Evolutionary conservation across 2,329 filamentous ascomycete genomes (phyloP), one percentile per base, ranked within the genome.

Genomic region (Phyllosticta citrichinensis): DNA sequence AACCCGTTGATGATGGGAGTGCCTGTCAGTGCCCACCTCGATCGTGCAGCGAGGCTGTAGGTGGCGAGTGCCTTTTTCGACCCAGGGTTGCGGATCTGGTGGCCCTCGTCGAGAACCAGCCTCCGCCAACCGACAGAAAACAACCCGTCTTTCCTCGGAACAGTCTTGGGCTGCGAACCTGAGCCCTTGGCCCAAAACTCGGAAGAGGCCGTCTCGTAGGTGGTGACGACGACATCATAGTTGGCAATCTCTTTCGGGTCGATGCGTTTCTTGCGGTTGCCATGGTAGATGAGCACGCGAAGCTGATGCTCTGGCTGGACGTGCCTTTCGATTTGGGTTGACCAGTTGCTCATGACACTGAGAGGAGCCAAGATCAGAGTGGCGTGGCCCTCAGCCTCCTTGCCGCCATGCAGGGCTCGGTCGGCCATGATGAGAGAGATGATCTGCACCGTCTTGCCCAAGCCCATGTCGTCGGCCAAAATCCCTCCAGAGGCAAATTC

Each of bases 1-100:
- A 93, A 83, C 12, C 81, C 84, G 66, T 96, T 96, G 87, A 94
- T 94, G 87, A 93, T 91, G 0, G 89, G 89, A 0, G 89, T 94
- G 22, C 89, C 89, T 2, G 87, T 90, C 71, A 93, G 81, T 68
- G 87, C 91, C 77, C 89, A 86, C 55, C 89, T 81, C 68, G 87
- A 83, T 40, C 76, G 77, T 14, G 87, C 78, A 62, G 81, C 74
- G 12, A 94, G 72, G 11, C 74, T 70, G 65, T 77, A 82, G 30
- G 83, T 83, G 5, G 83, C 88, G 64, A 80, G 78, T 1, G 87
- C 82, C 5, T 80, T 75, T 64, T 83, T 81, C 0, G 87, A 87
- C 47, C 75, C 79, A 61, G 81, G 81, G 68, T 92, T 93, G 75
- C 93, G 93, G 76, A 93, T 89, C 68, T 81, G 86, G 68, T 93